A percentile compares a stretch with the other conserved stretches of the same genome.
Evolutionary conservation across 2,329 filamentous ascomycete genomes (phyloP).

Genomic region (Elsinoe necatrix): DNA sequence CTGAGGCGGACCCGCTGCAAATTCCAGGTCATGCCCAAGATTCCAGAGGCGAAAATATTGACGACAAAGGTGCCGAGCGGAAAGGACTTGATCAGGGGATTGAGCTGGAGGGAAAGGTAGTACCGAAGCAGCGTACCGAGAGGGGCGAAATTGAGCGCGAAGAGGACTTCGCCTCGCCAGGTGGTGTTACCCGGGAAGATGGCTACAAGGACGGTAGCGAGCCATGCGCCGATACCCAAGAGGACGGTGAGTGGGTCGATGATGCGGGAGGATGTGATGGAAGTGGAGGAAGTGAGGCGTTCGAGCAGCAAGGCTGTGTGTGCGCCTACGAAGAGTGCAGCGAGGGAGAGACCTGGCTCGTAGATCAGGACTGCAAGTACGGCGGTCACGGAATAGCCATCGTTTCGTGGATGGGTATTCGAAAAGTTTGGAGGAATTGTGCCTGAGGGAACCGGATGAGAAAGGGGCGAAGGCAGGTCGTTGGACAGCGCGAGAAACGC

Average conservation of each 20-base stretch:
- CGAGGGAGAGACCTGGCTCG: slow-evolving; percentile 62
- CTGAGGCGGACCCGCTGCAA: slow-evolving; percentile 54
- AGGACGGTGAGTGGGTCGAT: slow-evolving; percentile 57
- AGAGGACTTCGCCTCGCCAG: slow-evolving; percentile 70
- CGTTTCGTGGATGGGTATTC: slow-evolving; percentile 47
- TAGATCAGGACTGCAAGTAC: slow-evolving; percentile 64
- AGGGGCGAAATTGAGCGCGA: slow-evolving; percentile 75
- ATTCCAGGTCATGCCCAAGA: slow-evolving; percentile 71
- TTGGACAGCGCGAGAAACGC: slow-evolving; percentile 72
- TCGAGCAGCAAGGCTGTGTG: slow-evolving; percentile 62
- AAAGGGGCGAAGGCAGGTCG: slow-evolving; percentile 50
- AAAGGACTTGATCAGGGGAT: slow-evolving; percentile 57
- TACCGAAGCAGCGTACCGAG: slow-evolving; percentile 68
- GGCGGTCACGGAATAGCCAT: slow-evolving; percentile 77
- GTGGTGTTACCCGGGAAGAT: slow-evolving; percentile 59
- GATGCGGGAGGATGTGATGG: slow-evolving; percentile 49
- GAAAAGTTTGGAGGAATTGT: slow-evolving; percentile 22
- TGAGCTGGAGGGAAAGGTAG: slow-evolving; percentile 63
- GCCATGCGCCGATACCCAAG: slow-evolving; percentile 66
- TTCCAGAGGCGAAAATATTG: slow-evolving; percentile 67
- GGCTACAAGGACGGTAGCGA: slow-evolving; percentile 64
- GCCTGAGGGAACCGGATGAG: slow-evolving; percentile 27
- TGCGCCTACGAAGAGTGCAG: slow-evolving; percentile 61
- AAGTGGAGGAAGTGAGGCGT: slow-evolving; percentile 51
- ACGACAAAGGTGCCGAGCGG: slow-evolving; percentile 79